Evolutionary conservation across 345 rosid genomes (phyloP).

Genomic region (Triadica sebifera): DNA sequence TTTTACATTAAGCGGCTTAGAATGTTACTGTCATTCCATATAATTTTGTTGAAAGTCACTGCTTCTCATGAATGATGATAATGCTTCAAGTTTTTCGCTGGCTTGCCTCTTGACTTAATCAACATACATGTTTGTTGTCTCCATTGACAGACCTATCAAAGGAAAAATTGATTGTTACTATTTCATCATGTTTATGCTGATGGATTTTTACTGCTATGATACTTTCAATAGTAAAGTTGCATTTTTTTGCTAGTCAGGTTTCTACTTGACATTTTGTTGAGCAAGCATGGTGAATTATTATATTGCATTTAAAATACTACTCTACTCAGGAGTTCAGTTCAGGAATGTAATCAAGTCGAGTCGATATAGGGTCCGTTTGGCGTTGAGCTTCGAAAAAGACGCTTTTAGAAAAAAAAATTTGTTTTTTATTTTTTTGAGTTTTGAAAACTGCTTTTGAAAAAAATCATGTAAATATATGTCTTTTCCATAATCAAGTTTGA

Average conservation of each 20-base stretch:
- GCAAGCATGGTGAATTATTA: not conserved
- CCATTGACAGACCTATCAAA: not conserved
- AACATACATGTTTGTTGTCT: not conserved
- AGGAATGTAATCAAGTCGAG: no score
- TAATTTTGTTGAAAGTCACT: constrained; percentile 24
- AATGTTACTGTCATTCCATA: constrained; percentile 27
- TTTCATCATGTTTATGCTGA: not conserved
- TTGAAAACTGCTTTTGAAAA: no score
- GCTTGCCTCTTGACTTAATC: not conserved
- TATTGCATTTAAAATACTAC: not conserved
- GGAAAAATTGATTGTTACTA: no score
- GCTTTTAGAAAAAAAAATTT: no score
- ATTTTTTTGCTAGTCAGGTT: not conserved
- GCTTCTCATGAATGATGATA: constrained; percentile 16
- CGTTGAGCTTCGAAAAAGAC: no score
- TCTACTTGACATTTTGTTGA: no score
- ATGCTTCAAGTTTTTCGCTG: not conserved
- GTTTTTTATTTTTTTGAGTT: no score
- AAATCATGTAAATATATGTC: no score
- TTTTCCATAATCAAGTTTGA: no score
- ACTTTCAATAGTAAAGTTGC: not conserved
- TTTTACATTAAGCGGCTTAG: constrained; percentile 33
- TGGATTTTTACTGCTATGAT: not conserved
- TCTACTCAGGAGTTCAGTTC: not conserved
- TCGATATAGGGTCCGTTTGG: no score